Base-by-base conservation (phyloP, 441 rosid genomes). In the Bocquillonia castaneifolia region DNA sequence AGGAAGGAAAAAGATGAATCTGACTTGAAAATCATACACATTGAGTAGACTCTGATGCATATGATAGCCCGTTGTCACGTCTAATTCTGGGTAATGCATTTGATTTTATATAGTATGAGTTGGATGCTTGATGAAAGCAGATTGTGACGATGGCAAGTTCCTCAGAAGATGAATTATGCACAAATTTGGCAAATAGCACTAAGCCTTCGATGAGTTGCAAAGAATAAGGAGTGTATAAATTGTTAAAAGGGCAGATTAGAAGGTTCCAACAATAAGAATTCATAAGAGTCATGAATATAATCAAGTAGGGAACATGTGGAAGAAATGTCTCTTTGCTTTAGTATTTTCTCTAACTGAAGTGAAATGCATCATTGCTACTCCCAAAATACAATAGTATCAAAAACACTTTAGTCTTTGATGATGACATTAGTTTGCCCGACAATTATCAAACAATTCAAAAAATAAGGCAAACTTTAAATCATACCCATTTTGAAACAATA, bases 381-480 rank as follows among this genome's bases (percentile, higher is more conserved):
- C 13, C 60, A 51, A 22, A 64, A 22, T 22, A 20, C 25, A 17
- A 23, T 40, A 18, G 32, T 13, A 55, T 40, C 36, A 12, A 60
- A 25, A 64, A 37, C n/a, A 39, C 37, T 13, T 65, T 51, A 54
- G 26, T 63, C 64, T 37, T 7, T 36, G 76, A 55, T 40, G 53
- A 31, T 65, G 71, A 72, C 63, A 56, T n/a, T 32, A 39, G n/a
- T 53, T 12, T 58, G 39, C 32, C 20, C 17, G 26, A 42, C 13
- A 65, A 42, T 18, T 28, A 50, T 22, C 23, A 22, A 56, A 52
- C 62, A 31, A 3, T n/a, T n/a, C n/a, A n/a, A n/a, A n/a, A n/a
- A n/a, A 66, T 20, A 34, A 69, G 45, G 54, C 67, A 68, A 54
- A 63, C 64, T 5, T 44, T 48, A 52, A 60, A 72, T 76, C 28